Conservation (phyloP, 164 flowering plant genomes). For the grape (Vitis vinifera) region DNA sequence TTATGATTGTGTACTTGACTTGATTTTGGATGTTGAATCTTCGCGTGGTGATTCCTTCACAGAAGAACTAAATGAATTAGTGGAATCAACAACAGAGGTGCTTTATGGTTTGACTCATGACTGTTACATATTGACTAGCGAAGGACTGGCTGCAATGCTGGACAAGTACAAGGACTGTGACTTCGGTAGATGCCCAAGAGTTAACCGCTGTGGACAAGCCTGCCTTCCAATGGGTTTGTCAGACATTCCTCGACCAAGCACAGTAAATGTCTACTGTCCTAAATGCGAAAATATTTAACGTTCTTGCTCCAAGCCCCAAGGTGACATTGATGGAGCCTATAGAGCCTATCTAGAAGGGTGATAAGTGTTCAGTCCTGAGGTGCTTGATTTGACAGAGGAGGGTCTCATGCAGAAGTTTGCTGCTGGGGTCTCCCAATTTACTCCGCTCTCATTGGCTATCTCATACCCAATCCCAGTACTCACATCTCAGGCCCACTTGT, state of each 20-base stretch:
- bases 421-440: too few species aligned
- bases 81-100: constrained; percentile 92
- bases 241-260: constrained; percentile 81
- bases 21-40: constrained; percentile 83
- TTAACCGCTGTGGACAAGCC: constrained; percentile 83
- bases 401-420: too few species aligned
- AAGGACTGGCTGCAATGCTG: constrained; percentile 85
- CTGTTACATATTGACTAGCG: constrained; percentile 72
- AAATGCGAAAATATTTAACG: constrained; percentile 84
- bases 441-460: too few species aligned
- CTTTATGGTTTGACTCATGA: constrained; percentile 80
- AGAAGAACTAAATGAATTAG: constrained; percentile 77
- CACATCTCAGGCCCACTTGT: too few species aligned
- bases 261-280: constrained; percentile 85
- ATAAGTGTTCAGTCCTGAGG: too few species aligned
- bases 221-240: constrained; percentile 91
- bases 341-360: too few species aligned
- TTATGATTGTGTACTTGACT: constrained; percentile 84
- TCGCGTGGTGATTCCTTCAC: constrained; percentile 77
- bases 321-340: constrained; percentile 17
- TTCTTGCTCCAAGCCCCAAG: constrained; percentile 81
- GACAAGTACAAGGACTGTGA: constrained; percentile 85
- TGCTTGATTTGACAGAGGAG: too few species aligned
- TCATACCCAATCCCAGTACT: too few species aligned
- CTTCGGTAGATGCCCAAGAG: constrained; percentile 91